Conservation (phyloP, 768 basidiomycete genomes). For the Phylloporus sp. region DNA sequence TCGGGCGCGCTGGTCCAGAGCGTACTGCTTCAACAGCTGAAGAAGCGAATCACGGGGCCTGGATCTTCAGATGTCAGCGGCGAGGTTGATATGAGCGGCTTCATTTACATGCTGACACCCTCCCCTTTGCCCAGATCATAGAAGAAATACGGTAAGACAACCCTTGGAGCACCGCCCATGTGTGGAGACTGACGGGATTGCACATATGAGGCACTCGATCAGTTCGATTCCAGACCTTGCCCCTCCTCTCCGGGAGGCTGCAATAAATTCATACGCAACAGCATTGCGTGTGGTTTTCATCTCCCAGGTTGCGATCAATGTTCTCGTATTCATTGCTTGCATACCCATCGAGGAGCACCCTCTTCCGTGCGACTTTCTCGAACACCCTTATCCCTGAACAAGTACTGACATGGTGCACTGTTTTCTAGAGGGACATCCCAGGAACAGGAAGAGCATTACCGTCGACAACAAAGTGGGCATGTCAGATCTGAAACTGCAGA, state of each 20-base stretch:
- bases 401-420: conserved; percentile 12
- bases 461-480: conserved; percentile 32
- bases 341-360: conserved; percentile 73
- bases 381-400: conserved; percentile 10
- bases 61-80: conserved; percentile 61
- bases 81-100: conserved; percentile 23
- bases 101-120: conserved; percentile 15
- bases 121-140: conserved; percentile 52
- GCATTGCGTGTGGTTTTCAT: conserved; percentile 82
- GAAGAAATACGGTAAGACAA: conserved; percentile 55
- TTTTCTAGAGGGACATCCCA: conserved; percentile 51
- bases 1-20: conserved; percentile 82
- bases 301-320: conserved; percentile 63
- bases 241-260: conserved; percentile 50
- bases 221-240: conserved; percentile 63
- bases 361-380: conserved; percentile 38
- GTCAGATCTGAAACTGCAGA: conserved; percentile 14
- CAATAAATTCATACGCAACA: conserved; percentile 71
- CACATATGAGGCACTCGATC: conserved; percentile 55
- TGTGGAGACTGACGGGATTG: conserved; percentile 13
- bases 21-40: conserved; percentile 65
- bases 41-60: conserved; percentile 70
- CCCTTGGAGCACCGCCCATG: conserved; percentile 12
- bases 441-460: conserved; percentile 56
- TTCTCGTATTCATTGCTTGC: conserved; percentile 63